Conservation (phyloP, 2,329 filamentous ascomycete genomes). For the Pestalotiopsis sp. region DNA sequence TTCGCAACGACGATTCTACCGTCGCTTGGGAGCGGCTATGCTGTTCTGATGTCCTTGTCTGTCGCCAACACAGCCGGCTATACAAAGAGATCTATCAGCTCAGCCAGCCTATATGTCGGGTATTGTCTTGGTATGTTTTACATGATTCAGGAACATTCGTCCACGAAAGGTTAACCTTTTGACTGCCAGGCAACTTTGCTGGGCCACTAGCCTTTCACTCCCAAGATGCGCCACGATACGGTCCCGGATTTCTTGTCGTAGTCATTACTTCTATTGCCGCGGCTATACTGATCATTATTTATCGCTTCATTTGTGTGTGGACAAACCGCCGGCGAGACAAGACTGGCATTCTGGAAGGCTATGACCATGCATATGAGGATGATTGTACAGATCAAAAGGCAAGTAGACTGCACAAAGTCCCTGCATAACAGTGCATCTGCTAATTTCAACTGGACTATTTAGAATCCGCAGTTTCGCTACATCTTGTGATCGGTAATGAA, state of each 20-base stretch:
- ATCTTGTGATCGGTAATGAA: not conserved
- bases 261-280: constrained; percentile 5
- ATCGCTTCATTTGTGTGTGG: not conserved
- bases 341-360: constrained; percentile 3
- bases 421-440: not conserved
- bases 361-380: constrained; percentile 7
- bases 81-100: not conserved
- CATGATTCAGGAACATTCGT: not conserved
- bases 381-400: constrained; percentile 6
- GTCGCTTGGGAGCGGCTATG: constrained; percentile 47
- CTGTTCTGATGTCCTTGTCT: constrained; percentile 51
- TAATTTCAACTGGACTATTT: not conserved
- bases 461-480: constrained; percentile 6
- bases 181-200: not conserved
- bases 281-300: not conserved
- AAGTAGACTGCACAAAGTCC: not conserved
- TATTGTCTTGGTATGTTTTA: constrained; percentile 2
- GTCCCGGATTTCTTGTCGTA: constrained; percentile 1
- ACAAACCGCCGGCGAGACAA: not conserved
- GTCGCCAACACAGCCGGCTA: constrained; percentile 41
- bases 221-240: constrained; percentile 2
- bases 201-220: constrained; percentile 1
- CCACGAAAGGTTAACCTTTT: not conserved
- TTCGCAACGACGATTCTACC: constrained; percentile 54
- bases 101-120: not conserved